Conservation (phyloP, 768 basidiomycete genomes). For the Suillus tomentosus region DNA sequence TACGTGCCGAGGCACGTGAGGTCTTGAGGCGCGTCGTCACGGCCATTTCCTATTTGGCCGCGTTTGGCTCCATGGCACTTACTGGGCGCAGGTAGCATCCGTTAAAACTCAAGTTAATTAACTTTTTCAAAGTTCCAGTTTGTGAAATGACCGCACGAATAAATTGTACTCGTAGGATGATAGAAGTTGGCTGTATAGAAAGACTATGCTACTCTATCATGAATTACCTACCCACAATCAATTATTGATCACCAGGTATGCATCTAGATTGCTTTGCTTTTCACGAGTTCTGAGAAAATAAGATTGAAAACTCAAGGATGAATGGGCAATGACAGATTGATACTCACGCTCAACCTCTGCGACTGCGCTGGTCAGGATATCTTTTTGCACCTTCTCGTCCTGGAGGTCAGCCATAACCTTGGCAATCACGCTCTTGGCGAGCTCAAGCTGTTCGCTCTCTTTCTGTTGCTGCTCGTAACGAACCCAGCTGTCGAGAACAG, state of each 20-base stretch:
- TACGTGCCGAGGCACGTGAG: conserved; percentile 21
- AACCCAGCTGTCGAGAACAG: conserved; percentile 97
- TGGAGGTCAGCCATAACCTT: conserved; percentile 81
- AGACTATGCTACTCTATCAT: conserved; percentile 22
- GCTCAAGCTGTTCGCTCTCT: conserved; percentile 93
- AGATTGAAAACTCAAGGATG: neutral
- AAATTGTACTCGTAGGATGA: conserved; percentile 7
- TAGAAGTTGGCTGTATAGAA: conserved; percentile 14
- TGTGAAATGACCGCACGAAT: conserved; percentile 10
- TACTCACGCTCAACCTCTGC: conserved; percentile 91
- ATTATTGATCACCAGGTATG: conserved; percentile 7
- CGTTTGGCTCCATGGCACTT: conserved; percentile 29
- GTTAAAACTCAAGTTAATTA: neutral
- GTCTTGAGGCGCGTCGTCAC: conserved; percentile 31
- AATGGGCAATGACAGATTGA: neutral
- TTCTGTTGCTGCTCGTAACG: conserved; percentile 96
- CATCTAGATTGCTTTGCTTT: conserved; percentile 86
- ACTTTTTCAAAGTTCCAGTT: neutral
- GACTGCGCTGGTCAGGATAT: conserved; percentile 77
- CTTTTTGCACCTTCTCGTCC: conserved; percentile 89
- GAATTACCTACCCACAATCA: conserved; percentile 27
- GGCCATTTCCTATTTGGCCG: conserved; percentile 19
- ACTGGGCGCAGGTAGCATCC: neutral
- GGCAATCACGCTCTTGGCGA: conserved; percentile 85
- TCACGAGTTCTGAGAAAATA: conserved; percentile 72